These are phyloP conservation scores for Nakazawaea ambrosiae DNA, from an alignment of 805 yeast species.

Conservation along the genomic window DNA sequence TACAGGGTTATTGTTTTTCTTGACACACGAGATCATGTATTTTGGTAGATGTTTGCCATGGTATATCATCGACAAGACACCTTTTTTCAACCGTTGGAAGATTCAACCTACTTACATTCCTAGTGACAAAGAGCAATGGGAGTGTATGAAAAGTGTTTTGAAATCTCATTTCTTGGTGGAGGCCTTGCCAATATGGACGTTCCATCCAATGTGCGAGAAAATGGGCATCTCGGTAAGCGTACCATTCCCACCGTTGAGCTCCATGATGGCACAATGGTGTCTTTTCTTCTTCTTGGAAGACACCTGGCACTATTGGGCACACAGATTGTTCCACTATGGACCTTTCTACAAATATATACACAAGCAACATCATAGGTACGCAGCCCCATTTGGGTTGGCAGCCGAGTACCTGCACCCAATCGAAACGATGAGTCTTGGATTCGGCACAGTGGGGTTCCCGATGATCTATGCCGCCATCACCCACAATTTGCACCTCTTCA, in stretches of 20 bases:
- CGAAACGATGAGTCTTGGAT: slow-evolving; percentile 50
- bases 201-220: slow-evolving; percentile 47
- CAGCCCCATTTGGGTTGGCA: slow-evolving; percentile 56
- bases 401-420: slow-evolving; percentile 59
- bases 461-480: slow-evolving; percentile 44
- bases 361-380: slow-evolving; percentile 54
- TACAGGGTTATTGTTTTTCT: slow-evolving; percentile 48
- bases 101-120: slow-evolving; percentile 49
- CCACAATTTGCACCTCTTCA: slow-evolving; percentile 42
- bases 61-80: slow-evolving; percentile 46
- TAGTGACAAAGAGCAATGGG: slow-evolving; percentile 53
- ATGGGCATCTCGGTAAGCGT: slow-evolving; percentile 43
- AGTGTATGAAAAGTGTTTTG: slow-evolving; percentile 49
- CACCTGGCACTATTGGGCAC: slow-evolving; percentile 57
- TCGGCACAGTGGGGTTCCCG: slow-evolving; percentile 58
- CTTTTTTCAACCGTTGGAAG: slow-evolving; percentile 45
- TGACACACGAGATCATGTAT: slow-evolving; percentile 49
- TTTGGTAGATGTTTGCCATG: slow-evolving; percentile 56
- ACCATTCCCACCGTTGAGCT: slow-evolving; percentile 42
- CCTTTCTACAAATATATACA: slow-evolving; percentile 50
- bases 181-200: slow-evolving; percentile 56
- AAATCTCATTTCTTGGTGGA: slow-evolving; percentile 52
- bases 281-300: slow-evolving; percentile 49
- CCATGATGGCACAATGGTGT: slow-evolving; percentile 37
- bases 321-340: slow-evolving; percentile 49